Evolutionary conservation across 1,284 basidiomycete genomes (phyloP).

Genomic region (Leccinum fallax): DNA sequence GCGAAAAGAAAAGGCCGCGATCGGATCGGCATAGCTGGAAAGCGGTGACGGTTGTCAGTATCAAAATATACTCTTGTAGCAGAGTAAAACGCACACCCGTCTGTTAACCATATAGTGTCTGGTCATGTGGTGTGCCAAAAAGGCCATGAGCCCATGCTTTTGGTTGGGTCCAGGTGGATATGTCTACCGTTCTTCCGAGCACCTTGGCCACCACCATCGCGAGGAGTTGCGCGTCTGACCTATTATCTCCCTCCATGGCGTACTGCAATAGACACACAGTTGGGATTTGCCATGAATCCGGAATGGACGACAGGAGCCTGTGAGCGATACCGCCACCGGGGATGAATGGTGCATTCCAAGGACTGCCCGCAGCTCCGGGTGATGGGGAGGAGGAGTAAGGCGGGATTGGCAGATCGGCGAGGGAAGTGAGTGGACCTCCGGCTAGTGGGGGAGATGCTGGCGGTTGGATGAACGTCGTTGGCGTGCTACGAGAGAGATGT

Average conservation of each 20-base stretch:
- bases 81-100: background rate
- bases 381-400: conserved; percentile 51
- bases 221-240: conserved; percentile 65
- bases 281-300: conserved; percentile 58
- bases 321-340: conserved; percentile 76
- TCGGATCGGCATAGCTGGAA: conserved; percentile 56
- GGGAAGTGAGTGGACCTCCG: conserved; percentile 42
- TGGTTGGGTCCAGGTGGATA: conserved; percentile 57
- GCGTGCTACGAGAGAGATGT: conserved; percentile 43
- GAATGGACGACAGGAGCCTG: conserved; percentile 59
- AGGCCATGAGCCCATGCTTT: conserved; percentile 66
- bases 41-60: conserved; percentile 30
- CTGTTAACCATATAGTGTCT: conserved; percentile 67
- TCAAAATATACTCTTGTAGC: conserved; percentile 1
- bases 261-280: conserved; percentile 63
- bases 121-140: conserved; percentile 73
- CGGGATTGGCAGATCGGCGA: conserved; percentile 50
- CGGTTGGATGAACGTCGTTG: conserved; percentile 58
- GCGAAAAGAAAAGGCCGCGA: conserved; percentile 63
- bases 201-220: conserved; percentile 56
- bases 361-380: conserved; percentile 37
- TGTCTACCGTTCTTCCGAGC: conserved; percentile 41
- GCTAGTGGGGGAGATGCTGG: conserved; percentile 40
- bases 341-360: conserved; percentile 55
- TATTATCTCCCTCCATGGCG: conserved; percentile 78